A percentile compares a stretch with the other conserved stretches of the same genome.
Evolutionary conservation across 257 asterid species (phyloP).

Genomic region (Cordia subcordata): DNA sequence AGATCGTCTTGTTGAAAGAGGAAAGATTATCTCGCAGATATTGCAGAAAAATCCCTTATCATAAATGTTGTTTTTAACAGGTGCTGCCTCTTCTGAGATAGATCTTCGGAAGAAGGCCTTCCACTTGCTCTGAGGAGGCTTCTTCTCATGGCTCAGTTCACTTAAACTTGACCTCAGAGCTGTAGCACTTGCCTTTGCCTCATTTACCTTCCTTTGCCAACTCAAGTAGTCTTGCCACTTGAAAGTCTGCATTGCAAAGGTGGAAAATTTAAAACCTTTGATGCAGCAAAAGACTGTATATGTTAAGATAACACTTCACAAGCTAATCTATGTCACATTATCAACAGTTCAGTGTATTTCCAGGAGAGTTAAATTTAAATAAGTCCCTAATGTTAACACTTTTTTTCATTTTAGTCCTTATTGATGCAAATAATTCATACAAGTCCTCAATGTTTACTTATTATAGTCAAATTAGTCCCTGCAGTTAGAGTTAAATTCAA

Average conservation of each 20-base stretch:
- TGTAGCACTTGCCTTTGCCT: conserved; percentile 82
- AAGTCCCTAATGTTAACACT: no score
- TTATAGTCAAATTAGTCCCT: no score
- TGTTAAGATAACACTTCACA: not conserved
- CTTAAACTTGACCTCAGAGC: conserved; percentile 73
- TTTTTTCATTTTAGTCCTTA: no score
- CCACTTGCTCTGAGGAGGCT: conserved; percentile 71
- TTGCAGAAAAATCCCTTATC: conserved; percentile 66
- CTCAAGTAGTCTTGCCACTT: conserved; percentile 87
- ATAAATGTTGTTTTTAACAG: conserved; percentile 62
- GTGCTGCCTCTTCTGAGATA: conserved; percentile 54
- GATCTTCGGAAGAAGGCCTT: conserved; percentile 69
- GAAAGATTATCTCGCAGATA: conserved; percentile 52
- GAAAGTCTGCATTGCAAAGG: conserved; percentile 53
- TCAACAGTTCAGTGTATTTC: not conserved
- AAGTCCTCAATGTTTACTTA: no score
- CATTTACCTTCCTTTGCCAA: conserved; percentile 79
- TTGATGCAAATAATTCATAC: no score
- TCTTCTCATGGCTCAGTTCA: conserved; percentile 49
- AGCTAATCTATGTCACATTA: not conserved
- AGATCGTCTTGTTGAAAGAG: conserved; percentile 66
- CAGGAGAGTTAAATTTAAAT: no score
- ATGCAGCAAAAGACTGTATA: not conserved
- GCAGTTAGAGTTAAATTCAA: no score
- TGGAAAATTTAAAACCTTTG: not conserved